Conservation (phyloP, 2,329 filamentous ascomycete genomes). For the Escovopsis sp. region DNA sequence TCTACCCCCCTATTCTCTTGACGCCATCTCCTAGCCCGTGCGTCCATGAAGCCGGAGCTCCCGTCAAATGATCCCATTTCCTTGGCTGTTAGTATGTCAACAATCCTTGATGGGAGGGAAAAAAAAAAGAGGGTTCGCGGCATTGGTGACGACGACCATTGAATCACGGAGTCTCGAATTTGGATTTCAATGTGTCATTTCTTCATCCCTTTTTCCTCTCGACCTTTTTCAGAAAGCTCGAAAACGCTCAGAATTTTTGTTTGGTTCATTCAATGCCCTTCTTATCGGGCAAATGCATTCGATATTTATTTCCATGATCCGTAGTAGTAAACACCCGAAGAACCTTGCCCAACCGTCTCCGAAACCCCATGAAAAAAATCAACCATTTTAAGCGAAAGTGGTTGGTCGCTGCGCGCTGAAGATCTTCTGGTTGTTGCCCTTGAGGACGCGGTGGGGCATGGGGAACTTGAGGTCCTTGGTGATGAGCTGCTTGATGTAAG, state of each 20-base stretch:
- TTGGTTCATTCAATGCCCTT: slow-evolving; percentile 32
- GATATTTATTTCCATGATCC: slow-evolving; percentile 46
- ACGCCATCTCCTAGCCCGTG: no score
- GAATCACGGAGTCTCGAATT: no score
- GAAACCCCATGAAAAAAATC: slow-evolving; percentile 31
- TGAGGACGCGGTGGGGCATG: slow-evolving; percentile 88
- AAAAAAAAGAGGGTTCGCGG: no score
- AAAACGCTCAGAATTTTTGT: slow-evolving; percentile 16
- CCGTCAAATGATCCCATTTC: no score
- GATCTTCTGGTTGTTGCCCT: slow-evolving; percentile 72
- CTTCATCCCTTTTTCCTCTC: slow-evolving; percentile 1
- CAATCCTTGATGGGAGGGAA: no score
- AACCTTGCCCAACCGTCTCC: slow-evolving; percentile 37
- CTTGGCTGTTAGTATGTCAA: no score
- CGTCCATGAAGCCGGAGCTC: no score
- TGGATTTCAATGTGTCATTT: no score
- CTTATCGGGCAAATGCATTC: slow-evolving; percentile 41
- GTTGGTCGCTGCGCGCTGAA: slow-evolving; percentile 87
- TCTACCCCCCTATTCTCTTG: no score
- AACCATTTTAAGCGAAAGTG: slow-evolving; percentile 76
- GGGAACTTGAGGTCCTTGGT: slow-evolving; percentile 95
- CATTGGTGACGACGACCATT: no score
- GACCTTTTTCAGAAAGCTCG: background rate
- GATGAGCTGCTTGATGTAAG: slow-evolving; percentile 98
- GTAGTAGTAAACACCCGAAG: slow-evolving; percentile 47